Conservation (phyloP, 1,139 yeast genomes). For the Arxiozyma bovina region DNA sequence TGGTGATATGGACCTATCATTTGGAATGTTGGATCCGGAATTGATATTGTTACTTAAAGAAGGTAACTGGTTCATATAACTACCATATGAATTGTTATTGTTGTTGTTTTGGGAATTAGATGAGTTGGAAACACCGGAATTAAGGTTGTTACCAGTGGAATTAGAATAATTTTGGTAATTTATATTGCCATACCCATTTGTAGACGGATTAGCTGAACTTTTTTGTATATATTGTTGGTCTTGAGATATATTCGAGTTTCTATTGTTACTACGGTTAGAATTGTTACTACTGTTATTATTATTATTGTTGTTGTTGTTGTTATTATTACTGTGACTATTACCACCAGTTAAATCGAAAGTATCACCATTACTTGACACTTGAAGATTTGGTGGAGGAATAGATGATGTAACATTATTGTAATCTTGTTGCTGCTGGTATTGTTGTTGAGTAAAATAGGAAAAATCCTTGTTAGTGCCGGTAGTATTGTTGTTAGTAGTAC, state of each 20-base stretch:
- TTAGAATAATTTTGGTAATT: neutral
- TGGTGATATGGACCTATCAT: conserved; percentile 1
- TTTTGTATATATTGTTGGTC: neutral
- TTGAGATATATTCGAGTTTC: neutral
- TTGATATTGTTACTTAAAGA: neutral
- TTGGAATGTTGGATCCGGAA: neutral
- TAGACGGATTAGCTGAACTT: neutral
- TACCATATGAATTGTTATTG: neutral
- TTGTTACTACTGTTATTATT: neutral
- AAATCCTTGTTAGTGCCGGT: neutral
- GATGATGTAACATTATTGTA: neutral
- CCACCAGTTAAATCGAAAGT: neutral
- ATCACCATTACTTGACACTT: neutral
- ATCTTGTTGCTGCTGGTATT: neutral
- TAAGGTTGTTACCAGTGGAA: neutral
- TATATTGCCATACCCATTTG: neutral
- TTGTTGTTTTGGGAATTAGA: neutral
- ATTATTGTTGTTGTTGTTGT: neutral
- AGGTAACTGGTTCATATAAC: neutral
- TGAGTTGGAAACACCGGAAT: neutral
- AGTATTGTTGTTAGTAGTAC: neutral
- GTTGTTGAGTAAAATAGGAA: neutral
- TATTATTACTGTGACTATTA: neutral
- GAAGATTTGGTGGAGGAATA: conserved; percentile 1
- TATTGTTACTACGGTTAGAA: neutral